Conservation (phyloP, 2,329 filamentous ascomycete species). For the Apiospora sp. region DNA sequence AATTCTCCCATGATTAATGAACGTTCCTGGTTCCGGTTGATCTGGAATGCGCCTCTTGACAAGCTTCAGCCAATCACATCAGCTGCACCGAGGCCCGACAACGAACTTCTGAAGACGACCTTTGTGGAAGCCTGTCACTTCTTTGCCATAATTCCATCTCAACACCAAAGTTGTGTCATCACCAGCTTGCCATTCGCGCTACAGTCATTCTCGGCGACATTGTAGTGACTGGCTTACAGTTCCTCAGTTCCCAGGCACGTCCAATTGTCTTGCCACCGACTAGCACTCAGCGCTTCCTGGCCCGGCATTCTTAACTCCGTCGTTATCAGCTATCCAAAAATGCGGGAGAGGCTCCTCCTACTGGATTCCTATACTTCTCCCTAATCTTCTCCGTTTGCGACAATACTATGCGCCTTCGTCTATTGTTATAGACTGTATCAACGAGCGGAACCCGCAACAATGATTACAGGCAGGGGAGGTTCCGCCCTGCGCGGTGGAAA, state of each 20-base stretch:
- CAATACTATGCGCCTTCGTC: conserved; percentile 4
- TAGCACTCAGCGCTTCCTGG: neutral
- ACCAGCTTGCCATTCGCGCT: neutral
- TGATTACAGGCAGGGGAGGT: conserved; percentile 45
- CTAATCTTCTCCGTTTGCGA: neutral
- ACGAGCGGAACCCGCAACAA: conserved; percentile 26
- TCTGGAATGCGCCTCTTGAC: conserved; percentile 5
- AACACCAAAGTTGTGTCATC: conserved; percentile 15
- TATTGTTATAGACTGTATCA: conserved; percentile 4
- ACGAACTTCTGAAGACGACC: conserved; percentile 3
- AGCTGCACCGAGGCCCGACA: neutral
- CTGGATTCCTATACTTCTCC: conserved; percentile 2
- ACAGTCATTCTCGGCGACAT: neutral
- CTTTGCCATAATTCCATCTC: neutral
- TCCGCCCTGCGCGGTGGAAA: conserved; percentile 37
- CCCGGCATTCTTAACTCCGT: neutral
- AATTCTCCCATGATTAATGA: neutral
- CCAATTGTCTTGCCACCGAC: neutral
- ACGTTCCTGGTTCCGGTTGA: conserved; percentile 1
- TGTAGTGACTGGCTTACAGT: neutral
- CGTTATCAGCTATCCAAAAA: neutral
- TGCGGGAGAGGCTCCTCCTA: conserved; percentile 18
- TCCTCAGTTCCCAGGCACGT: neutral
- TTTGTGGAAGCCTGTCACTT: conserved; percentile 16
- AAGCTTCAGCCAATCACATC: neutral